Percentiles rank a stretch among this genome's conserved stretches.
phyloP scores from a whole-genome alignment of 2,329 filamentous ascomycete genomes.

The Trichoderma pleuroti region DNA sequence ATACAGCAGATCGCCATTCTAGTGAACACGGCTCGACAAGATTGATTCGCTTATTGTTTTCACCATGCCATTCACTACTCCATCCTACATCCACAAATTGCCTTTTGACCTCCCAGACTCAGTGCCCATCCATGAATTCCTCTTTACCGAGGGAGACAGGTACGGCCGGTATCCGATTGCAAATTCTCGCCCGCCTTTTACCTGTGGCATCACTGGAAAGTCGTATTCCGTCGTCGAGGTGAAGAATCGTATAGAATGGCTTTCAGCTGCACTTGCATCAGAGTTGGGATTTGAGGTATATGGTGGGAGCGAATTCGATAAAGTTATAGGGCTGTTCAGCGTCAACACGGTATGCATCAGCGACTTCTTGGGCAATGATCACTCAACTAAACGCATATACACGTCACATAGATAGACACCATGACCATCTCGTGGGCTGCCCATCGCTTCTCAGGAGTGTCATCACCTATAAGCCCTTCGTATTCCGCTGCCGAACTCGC shows the following conservation, averaged over 20 bases:
- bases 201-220: slow-evolving; percentile 66
- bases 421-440: slow-evolving; percentile 53
- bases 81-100: slow-evolving; percentile 20
- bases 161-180: slow-evolving; percentile 60
- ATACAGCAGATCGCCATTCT: background rate
- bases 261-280: slow-evolving; percentile 53
- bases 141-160: slow-evolving; percentile 56
- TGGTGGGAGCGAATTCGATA: slow-evolving; percentile 70
- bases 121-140: slow-evolving; percentile 66
- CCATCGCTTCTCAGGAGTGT: slow-evolving; percentile 64
- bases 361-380: background rate
- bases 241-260: slow-evolving; percentile 60
- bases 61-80: slow-evolving; percentile 22
- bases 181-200: slow-evolving; percentile 63
- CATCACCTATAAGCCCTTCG: slow-evolving; percentile 66
- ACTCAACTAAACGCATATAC: background rate
- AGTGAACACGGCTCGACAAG: too few species aligned
- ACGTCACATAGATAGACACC: slow-evolving; percentile 53
- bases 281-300: slow-evolving; percentile 70
- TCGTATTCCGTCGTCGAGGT: slow-evolving; percentile 60
- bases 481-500: slow-evolving; percentile 64
- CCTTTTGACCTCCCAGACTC: slow-evolving; percentile 50
- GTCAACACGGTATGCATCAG: slow-evolving; percentile 55
- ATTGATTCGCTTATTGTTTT: background rate
- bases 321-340: slow-evolving; percentile 68